Evolutionary conservation across 2,329 filamentous ascomycete genomes (phyloP).

Genomic region (Pseudogymnoascus sp.): DNA sequence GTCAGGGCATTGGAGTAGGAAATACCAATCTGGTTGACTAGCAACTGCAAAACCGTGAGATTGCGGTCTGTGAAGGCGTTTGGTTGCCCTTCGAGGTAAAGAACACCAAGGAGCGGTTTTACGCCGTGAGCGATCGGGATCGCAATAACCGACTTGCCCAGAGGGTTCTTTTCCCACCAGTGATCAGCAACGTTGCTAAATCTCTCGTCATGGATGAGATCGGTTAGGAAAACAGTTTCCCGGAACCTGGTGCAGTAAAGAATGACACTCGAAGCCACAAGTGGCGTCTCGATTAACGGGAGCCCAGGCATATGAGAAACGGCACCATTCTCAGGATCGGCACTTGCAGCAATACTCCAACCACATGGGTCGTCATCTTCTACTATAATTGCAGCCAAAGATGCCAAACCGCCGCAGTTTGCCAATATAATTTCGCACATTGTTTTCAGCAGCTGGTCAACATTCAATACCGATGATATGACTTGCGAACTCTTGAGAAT

Average conservation of each 20-base stretch:
- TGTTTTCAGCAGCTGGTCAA: conserved; percentile 67
- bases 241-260: conserved; percentile 70
- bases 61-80: conserved; percentile 71
- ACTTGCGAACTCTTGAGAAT: conserved; percentile 73
- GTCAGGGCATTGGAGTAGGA: conserved; percentile 61
- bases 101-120: conserved; percentile 60
- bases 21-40: conserved; percentile 72
- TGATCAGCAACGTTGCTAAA: conserved; percentile 66
- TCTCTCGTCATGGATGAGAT: conserved; percentile 65
- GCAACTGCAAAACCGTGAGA: conserved; percentile 55
- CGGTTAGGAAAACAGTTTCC: conserved; percentile 65
- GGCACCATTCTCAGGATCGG: conserved; percentile 61
- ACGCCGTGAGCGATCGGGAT: conserved; percentile 69
- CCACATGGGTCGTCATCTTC: conserved; percentile 49
- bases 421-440: conserved; percentile 77
- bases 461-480: conserved; percentile 67
- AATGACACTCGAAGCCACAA: conserved; percentile 69
- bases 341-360: conserved; percentile 68
- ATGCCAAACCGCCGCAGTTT: conserved; percentile 63
- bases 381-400: conserved; percentile 64
- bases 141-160: conserved; percentile 69
- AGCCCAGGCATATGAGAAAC: conserved; percentile 58
- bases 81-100: conserved; percentile 68
- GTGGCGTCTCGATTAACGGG: conserved; percentile 54
- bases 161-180: conserved; percentile 60